phyloP scores from a whole-genome alignment of 2,329 filamentous ascomycete species.

The Periconia macrospinosa region DNA sequence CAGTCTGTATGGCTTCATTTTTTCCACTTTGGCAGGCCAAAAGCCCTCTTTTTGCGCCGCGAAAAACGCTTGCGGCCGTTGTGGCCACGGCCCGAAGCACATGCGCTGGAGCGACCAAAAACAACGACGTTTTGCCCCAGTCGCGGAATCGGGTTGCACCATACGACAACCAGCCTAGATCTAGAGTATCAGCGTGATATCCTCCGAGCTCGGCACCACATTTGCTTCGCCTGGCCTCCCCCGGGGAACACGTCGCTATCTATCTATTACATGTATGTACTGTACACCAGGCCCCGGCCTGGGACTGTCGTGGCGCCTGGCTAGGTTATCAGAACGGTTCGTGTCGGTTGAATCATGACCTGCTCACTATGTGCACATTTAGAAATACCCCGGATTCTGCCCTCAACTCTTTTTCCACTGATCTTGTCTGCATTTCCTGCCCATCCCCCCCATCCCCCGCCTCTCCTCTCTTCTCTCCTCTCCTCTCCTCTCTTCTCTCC shows the following conservation, averaged over 20 bases:
- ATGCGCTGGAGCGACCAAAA: conserved; percentile 7
- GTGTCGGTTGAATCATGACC: conserved; percentile 29
- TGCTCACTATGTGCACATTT: conserved; percentile 22
- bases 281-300: not conserved
- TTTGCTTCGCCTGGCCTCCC: conserved; percentile 2
- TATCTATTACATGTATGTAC: too few relatives aligned
- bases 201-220: conserved; percentile 5
- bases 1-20: conserved; percentile 7
- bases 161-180: not conserved
- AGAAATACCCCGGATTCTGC: conserved; percentile 22
- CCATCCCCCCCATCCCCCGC: conserved; percentile 14
- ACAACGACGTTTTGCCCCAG: not conserved
- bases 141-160: not conserved
- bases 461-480: conserved; percentile 2
- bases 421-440: conserved; percentile 1
- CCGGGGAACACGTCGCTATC: conserved; percentile 13
- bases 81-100: not conserved
- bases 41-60: conserved; percentile 2
- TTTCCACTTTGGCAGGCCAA: conserved; percentile 10
- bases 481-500: conserved; percentile 8
- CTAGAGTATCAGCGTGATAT: not conserved
- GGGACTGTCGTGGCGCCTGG: conserved; percentile 5
- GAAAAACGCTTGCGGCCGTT: conserved; percentile 5
- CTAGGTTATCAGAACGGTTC: conserved; percentile 15
- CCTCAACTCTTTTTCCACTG: conserved; percentile 4